Evolutionary conservation across 257 asterid genomes (phyloP), one percentile per base, ranked within the genome.

Genomic region (Solanum sejunctum): DNA sequence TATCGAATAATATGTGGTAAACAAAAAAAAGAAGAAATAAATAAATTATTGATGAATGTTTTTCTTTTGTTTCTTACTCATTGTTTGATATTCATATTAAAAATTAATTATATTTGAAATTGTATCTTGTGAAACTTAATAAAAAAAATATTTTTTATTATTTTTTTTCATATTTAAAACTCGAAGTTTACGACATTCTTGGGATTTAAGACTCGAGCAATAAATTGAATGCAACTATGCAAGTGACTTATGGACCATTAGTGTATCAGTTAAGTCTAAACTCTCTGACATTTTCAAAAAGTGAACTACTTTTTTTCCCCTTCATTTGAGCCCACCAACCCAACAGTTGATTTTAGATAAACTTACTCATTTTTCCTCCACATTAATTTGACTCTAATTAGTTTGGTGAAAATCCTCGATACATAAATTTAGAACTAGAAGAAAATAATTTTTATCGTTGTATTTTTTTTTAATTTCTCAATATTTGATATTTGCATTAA

Each of bases 1-100:
- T 63, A 23, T 0, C 0, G 2, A 21, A 21, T 0, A 3, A 61
- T 13, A 61, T 1, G 4, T 23, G 17, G 1, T 6, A 63, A 12
- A 51, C 7, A 18, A 21, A 69, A 36, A 32, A 36, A 21, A 63
- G 71, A 39, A 6, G 23, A 71, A n/a, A 70, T 18, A 9, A 10
- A 12, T 57, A 57, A 57, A 20, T 1, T 58, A 41, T 8, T 41
- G 8, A 6, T 36, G 41, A 4, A 36, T 36, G 1, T 36, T 36
- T 36, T 36, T 36, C 6, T 36, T 36, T 36, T 36, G 1, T 36
- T 36, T 36, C 7, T 36, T 36, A 36, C 0, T 36, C 6, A 5
- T 36, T 36, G 6, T 36, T 36, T 5, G 41, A 0, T 36, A 36
- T 36, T 0, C 2, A 3, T 36, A 36, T 36, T 36, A 2, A 5